phyloP scores from a whole-genome alignment of 2,329 filamentous ascomycete genomes.

The Neonectria ditissima region DNA sequence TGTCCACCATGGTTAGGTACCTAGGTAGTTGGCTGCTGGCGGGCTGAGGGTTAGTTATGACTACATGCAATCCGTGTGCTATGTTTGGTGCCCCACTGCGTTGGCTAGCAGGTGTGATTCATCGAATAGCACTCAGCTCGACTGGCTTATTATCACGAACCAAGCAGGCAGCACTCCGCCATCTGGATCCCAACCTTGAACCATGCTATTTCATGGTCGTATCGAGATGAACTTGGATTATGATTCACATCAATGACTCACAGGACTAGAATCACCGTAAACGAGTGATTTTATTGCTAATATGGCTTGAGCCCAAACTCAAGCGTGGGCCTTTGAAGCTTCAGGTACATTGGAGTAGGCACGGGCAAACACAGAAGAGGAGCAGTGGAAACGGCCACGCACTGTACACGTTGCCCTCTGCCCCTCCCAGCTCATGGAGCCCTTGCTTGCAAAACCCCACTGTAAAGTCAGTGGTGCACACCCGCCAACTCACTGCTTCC shows the following conservation, averaged over 20 bases:
- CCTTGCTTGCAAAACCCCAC: constrained; percentile 29
- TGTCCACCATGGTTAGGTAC: too few relatives aligned
- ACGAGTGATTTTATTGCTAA: not conserved
- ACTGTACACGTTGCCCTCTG: constrained; percentile 42
- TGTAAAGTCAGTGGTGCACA: constrained; percentile 29
- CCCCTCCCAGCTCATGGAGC: not conserved
- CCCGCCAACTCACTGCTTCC: constrained; percentile 9
- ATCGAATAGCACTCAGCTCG: not conserved
- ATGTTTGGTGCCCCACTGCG: not conserved
- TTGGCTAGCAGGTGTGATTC: constrained; percentile 8
- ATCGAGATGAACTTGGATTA: not conserved
- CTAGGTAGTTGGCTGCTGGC: too few relatives aligned
- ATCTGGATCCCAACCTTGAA: not conserved
- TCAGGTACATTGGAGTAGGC: not conserved
- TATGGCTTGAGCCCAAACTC: not conserved
- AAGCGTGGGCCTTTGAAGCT: not conserved
- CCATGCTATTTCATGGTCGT: not conserved
- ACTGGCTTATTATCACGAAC: not conserved
- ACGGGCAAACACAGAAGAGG: constrained; percentile 17
- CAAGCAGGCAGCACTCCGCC: constrained; percentile 18
- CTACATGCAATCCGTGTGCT: not conserved
- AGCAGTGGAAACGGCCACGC: constrained; percentile 21
- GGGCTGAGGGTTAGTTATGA: not conserved
- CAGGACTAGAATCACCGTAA: not conserved
- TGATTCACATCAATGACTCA: not conserved